phyloP scores from a whole-genome alignment of 2,329 filamentous ascomycete genomes.

The Penicillium glabrum region DNA sequence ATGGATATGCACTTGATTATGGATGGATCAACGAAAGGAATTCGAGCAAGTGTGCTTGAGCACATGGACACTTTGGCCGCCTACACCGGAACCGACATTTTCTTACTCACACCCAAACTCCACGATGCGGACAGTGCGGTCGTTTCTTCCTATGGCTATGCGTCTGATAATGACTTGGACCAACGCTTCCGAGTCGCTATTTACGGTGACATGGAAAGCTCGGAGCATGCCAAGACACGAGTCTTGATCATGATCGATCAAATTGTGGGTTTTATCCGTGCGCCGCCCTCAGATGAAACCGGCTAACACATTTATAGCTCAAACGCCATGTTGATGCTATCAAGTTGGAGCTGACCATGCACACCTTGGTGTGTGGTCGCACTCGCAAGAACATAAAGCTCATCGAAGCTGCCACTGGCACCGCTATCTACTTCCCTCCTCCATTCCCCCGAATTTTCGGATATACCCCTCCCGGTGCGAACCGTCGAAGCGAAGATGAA shows the following conservation, averaged over 20 bases:
- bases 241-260: constrained; percentile 97
- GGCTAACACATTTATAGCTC: constrained; percentile 39
- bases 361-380: constrained; percentile 88
- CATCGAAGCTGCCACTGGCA: constrained; percentile 92
- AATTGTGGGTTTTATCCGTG: constrained; percentile 57
- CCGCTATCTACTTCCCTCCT: constrained; percentile 96
- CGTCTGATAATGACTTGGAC: constrained; percentile 77
- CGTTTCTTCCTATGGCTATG: constrained; percentile 71
- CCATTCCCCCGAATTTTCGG: constrained; percentile 90
- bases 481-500: constrained; percentile 78
- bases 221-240: constrained; percentile 94
- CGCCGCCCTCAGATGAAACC: not conserved
- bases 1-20: constrained; percentile 89
- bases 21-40: constrained; percentile 65
- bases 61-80: constrained; percentile 83
- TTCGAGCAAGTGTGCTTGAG: constrained; percentile 74
- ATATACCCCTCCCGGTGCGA: constrained; percentile 80
- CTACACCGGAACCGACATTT: constrained; percentile 94
- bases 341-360: constrained; percentile 80
- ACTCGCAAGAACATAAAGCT: constrained; percentile 97
- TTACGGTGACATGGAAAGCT: constrained; percentile 91
- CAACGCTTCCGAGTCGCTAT: constrained; percentile 90
- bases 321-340: constrained; percentile 69
- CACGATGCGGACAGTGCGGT: constrained; percentile 73
- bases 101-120: constrained; percentile 86